Base-by-base conservation (phyloP, 805 yeast genomes). In the Wickerhamomyces bisporus region DNA sequence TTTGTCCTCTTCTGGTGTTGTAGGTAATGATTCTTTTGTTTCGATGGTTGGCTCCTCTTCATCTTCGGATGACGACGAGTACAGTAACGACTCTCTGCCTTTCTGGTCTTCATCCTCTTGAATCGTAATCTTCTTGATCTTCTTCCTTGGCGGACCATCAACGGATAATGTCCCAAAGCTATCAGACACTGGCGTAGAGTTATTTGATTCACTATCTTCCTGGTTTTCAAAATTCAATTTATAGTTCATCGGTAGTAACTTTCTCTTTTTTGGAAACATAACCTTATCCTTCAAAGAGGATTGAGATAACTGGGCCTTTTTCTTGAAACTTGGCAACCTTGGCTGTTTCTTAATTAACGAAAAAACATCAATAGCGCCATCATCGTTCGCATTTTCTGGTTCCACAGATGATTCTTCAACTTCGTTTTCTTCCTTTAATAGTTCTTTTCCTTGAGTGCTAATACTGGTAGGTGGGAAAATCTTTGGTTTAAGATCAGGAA, bases 401-500 rank as follows among this genome's bases (percentile, higher is more conserved):
- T 39, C 32, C 4, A 36, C 14, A 8, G 35, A 27, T n/a, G 33
- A 7, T 14, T 31, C 30, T 26, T 30, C 45, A 7, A 40, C 47
- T 8, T 52, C 53, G 25, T 42, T 50, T 16, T 41, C 47, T 10
- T 52, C 53, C 24, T 42, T 50, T 16, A 40, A 41, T 6, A 42
- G 53, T n/a, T 36, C 39, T 11, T 44, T 42, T 26, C 34, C 43
- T 7, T 10, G 24, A 7, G 26, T 42, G 5, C 46, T 16, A 16
- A 26, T 13, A 13, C 15, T 4, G 18, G 30, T 11, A 17, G 26
- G 23, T 13, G 30, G 23, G 3, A 10, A 4, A 24, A 62, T 56
- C 46, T 69, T 56, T n/a, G 61, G 57, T 36, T 65, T 41, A 18
- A 63, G 53, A 3, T 69, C 72, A 1, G 86, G 82, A 51, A 73